Base-by-base conservation (phyloP, 345 rosid species). In the Boechera divaricarpa region DNA sequence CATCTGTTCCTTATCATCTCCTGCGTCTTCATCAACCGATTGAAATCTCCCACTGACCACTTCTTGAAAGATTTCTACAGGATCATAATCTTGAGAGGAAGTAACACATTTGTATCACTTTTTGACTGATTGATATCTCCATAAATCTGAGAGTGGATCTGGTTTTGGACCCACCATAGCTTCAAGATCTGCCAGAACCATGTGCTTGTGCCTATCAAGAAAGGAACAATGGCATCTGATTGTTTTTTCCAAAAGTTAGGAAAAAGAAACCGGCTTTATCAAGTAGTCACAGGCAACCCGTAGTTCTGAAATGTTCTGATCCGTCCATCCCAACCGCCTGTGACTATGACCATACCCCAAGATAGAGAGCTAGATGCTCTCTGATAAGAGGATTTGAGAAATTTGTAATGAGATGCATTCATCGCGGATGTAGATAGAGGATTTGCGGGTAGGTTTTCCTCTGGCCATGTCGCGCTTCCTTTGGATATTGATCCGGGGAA, bases 281-380 rank as follows among this genome's bases (percentile, higher is more conserved):
- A 79, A 54, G 70, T 79, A 21, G 48, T 57, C 42, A 85, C 90
- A 1, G 98, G 99, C 67, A 92, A 80, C n/a, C 99, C 99, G 38
- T 92, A 90, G 85, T 91, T 95, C 79, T 85, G 93, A 84, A 90
- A 95, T 3, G 98, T 87, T 76, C 91, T 83, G 62, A 95, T 95
- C 60, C 90, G 83, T 66, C 99, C 99, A 67, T 95, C 99, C 89
- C 87, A 87, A 15, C 99, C 96, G 0, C 96, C 98, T 3, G 97
- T 89, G 81, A 92, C 90, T 13, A 95, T 87, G 62, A 95, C 99
- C 62, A 95, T 85, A 73, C 94, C 98, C 98, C 99, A 95, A 1
- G 90, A 83, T 5, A 90, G 92, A 78, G 90, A 90, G 82, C 78
- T 79, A 31, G 85, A 57, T 13, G 90, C 75, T 80, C 84, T 90